phyloP scores from a whole-genome alignment of 768 basidiomycete genomes.

The Xerocomellus dryophilus region DNA sequence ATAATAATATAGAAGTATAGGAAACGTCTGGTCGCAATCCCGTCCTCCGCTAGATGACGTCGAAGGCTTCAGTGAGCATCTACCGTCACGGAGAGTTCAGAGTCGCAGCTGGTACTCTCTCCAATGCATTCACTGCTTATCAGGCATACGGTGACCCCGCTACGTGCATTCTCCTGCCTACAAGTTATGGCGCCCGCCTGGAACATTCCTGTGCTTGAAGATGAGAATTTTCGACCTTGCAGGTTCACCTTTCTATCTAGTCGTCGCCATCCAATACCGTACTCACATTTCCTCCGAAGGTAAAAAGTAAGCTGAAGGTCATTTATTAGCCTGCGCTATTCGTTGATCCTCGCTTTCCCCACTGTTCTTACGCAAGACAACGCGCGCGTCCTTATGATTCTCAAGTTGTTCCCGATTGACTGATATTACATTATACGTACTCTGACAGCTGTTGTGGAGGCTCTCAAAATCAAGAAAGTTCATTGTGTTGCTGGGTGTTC shows the following conservation, averaged over 20 bases:
- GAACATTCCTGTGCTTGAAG: background rate
- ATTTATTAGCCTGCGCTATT: constrained; percentile 27
- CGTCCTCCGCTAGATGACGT: too few species aligned
- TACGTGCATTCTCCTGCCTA: background rate
- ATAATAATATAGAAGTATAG: too few species aligned
- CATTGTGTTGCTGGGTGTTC: constrained; percentile 30
- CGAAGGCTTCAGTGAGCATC: too few species aligned
- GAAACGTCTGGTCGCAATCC: too few species aligned
- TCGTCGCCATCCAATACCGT: constrained; percentile 31
- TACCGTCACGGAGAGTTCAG: too few species aligned
- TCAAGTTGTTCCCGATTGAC: background rate
- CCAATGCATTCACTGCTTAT: too few species aligned
- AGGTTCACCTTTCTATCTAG: background rate
- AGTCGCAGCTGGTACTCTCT: too few species aligned
- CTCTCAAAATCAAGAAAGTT: constrained; percentile 33
- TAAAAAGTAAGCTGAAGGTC: background rate
- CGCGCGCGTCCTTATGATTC: constrained; percentile 10
- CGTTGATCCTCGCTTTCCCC: constrained; percentile 32
- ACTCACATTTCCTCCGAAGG: background rate
- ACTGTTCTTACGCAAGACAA: constrained; percentile 31
- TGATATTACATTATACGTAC: constrained; percentile 37
- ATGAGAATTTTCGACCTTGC: background rate
- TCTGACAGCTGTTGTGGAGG: constrained; percentile 43
- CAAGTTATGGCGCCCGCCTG: background rate
- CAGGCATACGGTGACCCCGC: too few species aligned